phyloP scores from a whole-genome alignment of 2,329 filamentous ascomycete species.

The Penicillium sp. region DNA sequence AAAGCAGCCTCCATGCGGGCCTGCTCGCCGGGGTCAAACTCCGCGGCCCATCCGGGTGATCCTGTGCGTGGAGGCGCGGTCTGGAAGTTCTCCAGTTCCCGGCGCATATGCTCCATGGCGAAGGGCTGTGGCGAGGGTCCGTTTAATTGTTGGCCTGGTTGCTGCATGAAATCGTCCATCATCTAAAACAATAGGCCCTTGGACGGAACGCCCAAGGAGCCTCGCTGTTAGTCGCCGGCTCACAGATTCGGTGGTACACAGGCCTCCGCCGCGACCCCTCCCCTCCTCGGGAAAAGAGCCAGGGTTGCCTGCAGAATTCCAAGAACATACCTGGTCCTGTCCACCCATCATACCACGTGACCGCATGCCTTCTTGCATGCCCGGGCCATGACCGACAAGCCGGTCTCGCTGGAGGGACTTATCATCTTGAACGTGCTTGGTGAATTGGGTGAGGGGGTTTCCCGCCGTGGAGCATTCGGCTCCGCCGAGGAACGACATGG shows the following conservation, averaged over 20 bases:
- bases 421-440: slow-evolving; percentile 96
- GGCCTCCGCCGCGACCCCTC: slow-evolving; percentile 5
- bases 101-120: slow-evolving; percentile 70
- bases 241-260: slow-evolving; percentile 2
- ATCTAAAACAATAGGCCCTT: slow-evolving; percentile 61
- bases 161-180: slow-evolving; percentile 92
- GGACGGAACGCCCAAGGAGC: slow-evolving; percentile 36
- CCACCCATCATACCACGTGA: slow-evolving; percentile 71
- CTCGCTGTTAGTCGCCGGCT: slow-evolving; percentile 16
- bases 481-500: slow-evolving; percentile 94
- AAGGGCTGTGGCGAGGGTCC: slow-evolving; percentile 63
- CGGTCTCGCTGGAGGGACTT: slow-evolving; percentile 92
- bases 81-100: slow-evolving; percentile 64
- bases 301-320: slow-evolving; percentile 4
- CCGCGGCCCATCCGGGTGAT: slow-evolving; percentile 67
- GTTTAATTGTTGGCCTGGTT: slow-evolving; percentile 65
- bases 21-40: slow-evolving; percentile 69
- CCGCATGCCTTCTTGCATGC: slow-evolving; percentile 76
- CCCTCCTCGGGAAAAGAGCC: not conserved
- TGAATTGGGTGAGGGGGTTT: slow-evolving; percentile 96
- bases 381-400: slow-evolving; percentile 75
- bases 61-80: slow-evolving; percentile 56
- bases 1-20: slow-evolving; percentile 74
- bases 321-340: slow-evolving; percentile 70
- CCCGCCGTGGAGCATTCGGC: slow-evolving; percentile 95